Conservation (phyloP, 768 basidiomycete species). For the Termitomyces sp. region DNA sequence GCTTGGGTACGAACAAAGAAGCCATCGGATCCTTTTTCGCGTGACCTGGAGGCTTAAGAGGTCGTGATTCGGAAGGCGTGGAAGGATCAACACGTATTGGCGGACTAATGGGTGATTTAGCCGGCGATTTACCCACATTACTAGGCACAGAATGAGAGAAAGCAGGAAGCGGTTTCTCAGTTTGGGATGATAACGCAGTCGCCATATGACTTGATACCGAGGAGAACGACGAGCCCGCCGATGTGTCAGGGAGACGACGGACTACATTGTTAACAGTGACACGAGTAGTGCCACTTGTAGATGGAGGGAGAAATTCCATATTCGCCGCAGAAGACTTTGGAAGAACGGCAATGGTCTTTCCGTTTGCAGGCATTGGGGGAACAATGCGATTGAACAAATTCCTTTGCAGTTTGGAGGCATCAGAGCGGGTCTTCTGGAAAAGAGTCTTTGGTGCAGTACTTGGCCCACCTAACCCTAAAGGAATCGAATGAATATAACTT, state of each 20-base stretch:
- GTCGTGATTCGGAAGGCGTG: constrained; percentile 20
- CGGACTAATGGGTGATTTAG: constrained; percentile 5
- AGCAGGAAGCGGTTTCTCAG: constrained; percentile 9
- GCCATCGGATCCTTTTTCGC: constrained; percentile 62
- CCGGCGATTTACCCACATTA: constrained; percentile 2
- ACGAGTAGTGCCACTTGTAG: constrained; percentile 27
- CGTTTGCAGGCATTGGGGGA: constrained; percentile 43
- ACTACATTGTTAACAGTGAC: constrained; percentile 49
- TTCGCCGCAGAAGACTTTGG: constrained; percentile 28
- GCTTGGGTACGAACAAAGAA: constrained; percentile 69
- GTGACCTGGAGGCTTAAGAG: constrained; percentile 29
- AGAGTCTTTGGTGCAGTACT: constrained; percentile 53
- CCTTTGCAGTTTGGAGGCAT: constrained; percentile 64
- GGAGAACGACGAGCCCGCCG: constrained; percentile 9
- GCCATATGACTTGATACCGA: not conserved
- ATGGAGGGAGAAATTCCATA: constrained; percentile 27
- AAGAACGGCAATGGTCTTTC: constrained; percentile 38
- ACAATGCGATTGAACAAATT: constrained; percentile 51
- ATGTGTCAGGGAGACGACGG: constrained; percentile 26
- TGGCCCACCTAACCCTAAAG: constrained; percentile 29
- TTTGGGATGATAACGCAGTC: constrained; percentile 11
- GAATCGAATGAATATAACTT: constrained; percentile 3
- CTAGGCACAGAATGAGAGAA: constrained; percentile 10
- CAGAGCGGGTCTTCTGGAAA: constrained; percentile 71
- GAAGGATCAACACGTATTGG: constrained; percentile 9